Percentiles rank a stretch among this genome's conserved stretches.
These are phyloP conservation scores for Tylopilus rubrobrunneus DNA, from an alignment of 768 basidiomycete genomes.

Conservation along the genomic window DNA sequence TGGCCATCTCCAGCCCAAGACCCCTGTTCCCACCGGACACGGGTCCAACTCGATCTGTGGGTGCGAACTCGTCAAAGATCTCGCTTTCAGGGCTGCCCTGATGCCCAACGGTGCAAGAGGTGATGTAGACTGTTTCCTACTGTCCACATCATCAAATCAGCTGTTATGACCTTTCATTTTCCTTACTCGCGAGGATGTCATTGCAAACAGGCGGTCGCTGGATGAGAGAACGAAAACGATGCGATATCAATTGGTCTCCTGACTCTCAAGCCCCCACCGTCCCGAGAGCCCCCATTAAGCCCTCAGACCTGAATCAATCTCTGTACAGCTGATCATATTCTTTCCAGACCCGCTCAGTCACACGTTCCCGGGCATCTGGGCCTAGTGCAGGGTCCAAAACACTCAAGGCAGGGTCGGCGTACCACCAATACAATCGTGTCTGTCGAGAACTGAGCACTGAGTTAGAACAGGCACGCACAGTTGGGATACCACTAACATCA, in stretches of 20 bases:
- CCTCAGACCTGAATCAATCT: no score
- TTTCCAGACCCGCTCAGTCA: background rate
- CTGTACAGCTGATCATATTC: background rate
- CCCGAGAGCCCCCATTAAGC: background rate
- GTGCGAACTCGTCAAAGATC: slow-evolving; percentile 57
- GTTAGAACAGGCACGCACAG: no score
- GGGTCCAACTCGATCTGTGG: slow-evolving; percentile 54
- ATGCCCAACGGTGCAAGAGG: slow-evolving; percentile 63
- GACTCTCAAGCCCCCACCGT: no score
- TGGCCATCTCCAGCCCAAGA: slow-evolving; percentile 78
- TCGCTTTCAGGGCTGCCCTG: slow-evolving; percentile 52
- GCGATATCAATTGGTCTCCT: slow-evolving; percentile 2
- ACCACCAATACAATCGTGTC: no score
- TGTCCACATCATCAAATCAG: background rate
- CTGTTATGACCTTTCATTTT: background rate
- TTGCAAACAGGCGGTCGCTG: background rate
- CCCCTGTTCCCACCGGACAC: slow-evolving; percentile 66
- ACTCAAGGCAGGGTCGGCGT: no score
- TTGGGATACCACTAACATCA: no score
- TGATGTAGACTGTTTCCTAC: slow-evolving; percentile 40
- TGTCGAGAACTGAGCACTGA: no score
- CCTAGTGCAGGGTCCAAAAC: no score
- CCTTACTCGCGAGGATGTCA: slow-evolving; percentile 14
- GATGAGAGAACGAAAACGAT: background rate
- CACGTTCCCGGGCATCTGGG: no score